Evolutionary conservation across 192 early-diverging fungal genomes (phyloP).

Genomic region (Backusella sp.): DNA sequence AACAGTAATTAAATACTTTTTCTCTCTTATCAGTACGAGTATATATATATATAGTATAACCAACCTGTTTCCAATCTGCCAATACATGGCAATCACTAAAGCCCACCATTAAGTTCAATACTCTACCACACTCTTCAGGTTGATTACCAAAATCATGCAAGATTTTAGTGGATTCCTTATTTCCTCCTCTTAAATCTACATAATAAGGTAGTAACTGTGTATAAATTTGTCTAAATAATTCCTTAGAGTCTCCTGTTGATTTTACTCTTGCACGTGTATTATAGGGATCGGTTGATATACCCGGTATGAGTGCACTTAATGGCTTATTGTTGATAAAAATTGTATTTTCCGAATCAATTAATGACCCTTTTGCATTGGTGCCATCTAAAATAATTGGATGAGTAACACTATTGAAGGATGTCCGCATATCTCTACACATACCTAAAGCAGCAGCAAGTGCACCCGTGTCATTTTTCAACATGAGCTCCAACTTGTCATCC

Average conservation of each 20-base stretch:
- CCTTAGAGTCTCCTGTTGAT: conserved; percentile 51
- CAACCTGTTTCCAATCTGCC: conserved; percentile 58
- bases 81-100: conserved; percentile 55
- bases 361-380: conserved; percentile 7
- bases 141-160: conserved; percentile 67
- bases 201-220: conserved; percentile 66
- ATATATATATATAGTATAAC: neutral
- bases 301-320: conserved; percentile 40
- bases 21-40: neutral
- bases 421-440: neutral
- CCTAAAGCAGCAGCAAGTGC: conserved; percentile 14
- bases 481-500: conserved; percentile 56
- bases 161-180: conserved; percentile 64
- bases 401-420: neutral
- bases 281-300: conserved; percentile 46
- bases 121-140: conserved; percentile 57
- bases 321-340: conserved; percentile 39
- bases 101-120: conserved; percentile 52
- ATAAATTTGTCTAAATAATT: conserved; percentile 64
- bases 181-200: conserved; percentile 60
- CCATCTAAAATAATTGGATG: neutral
- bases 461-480: conserved; percentile 21
- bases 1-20: neutral
- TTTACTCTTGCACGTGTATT: conserved; percentile 41
- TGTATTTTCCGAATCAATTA: conserved; percentile 15